Base-by-base conservation (phyloP, 495 filamentous ascomycete species). In the Penicillium turbatum region DNA sequence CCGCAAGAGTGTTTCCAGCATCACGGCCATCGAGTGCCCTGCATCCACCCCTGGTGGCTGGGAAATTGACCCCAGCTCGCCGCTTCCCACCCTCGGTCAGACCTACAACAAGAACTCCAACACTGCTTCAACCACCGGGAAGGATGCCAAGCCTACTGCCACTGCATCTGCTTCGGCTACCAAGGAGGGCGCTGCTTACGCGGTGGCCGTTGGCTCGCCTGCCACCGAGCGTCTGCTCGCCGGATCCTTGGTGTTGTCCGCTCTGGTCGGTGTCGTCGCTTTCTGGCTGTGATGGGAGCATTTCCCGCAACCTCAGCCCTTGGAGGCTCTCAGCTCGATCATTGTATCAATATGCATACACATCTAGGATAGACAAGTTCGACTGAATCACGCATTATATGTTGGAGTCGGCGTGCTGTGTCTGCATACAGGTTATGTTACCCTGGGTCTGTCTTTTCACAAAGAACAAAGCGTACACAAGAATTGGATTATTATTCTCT, bases 31-130 rank as follows among this genome's bases (percentile, higher is more conserved):
- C 10, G 74, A 79, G 6, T 96, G 90, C 70, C 90, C 90, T 10
- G 66, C 80, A 3, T 85, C 80, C 19, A 92, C 87, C 0, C 56
- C 76, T 1, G 81, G 79, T 44, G 80, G 82, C 40, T 96, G 90
- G 90, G 71, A 80, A 34, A 82, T 93, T 6, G 68, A 88, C 55
- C 84, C 86, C 15, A 82, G 81, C 61, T 78, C 82, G 2, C 67
- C 79, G 6, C 76, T 92, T 10, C 90, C 90, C 0, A 86, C 80
- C 13, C 51, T 95, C 7, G 87, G 85, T 8, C 62, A 72, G 39
- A 64, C 52, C n/a, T 72, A 63, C 54, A 62, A 51, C 37, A 54
- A 54, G 46, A 32, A 31, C 11, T 38, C 35, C 16, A 19, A 15
- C 8, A 36, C 51, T n/a, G 39, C 51, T 27, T 42, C 54, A 15